These are phyloP conservation scores for Orobanche coerulescens DNA, from an alignment of 257 asterid species.

Conservation along the genomic window DNA sequence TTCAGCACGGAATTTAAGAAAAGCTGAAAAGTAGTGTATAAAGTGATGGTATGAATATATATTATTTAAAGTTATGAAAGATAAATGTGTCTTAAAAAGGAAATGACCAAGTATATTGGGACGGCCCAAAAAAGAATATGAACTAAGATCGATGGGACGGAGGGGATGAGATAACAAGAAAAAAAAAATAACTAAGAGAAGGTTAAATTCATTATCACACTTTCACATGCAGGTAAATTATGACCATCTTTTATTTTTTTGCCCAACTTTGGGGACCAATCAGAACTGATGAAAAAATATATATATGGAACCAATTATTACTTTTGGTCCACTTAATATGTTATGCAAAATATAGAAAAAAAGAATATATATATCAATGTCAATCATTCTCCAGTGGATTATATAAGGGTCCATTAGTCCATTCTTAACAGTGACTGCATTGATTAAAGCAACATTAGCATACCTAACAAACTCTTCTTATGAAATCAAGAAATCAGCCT, in stretches of 20 bases:
- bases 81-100: too few relatives aligned
- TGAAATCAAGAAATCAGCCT: not conserved
- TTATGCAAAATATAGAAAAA: constrained; percentile 25
- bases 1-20: too few relatives aligned
- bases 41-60: too few relatives aligned
- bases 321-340: constrained; percentile 22
- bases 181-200: not conserved
- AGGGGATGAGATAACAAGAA: too few relatives aligned
- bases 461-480: constrained; percentile 4
- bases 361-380: constrained; percentile 18
- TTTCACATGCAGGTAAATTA: not conserved
- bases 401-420: constrained; percentile 5
- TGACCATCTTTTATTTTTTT: too few relatives aligned
- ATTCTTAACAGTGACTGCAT: constrained; percentile 26
- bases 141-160: too few relatives aligned
- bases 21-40: too few relatives aligned
- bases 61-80: too few relatives aligned
- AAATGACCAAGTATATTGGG: too few relatives aligned
- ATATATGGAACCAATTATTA: not conserved
- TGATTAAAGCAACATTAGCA: constrained; percentile 9
- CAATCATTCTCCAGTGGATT: constrained; percentile 17
- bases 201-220: constrained; percentile 13
- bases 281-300: not conserved
- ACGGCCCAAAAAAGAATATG: too few relatives aligned
- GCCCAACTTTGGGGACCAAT: constrained; percentile 18